Evolutionary conservation across 176 grass and related monocot species (phyloP).

Genomic region (Rhynchospora tenuis): DNA sequence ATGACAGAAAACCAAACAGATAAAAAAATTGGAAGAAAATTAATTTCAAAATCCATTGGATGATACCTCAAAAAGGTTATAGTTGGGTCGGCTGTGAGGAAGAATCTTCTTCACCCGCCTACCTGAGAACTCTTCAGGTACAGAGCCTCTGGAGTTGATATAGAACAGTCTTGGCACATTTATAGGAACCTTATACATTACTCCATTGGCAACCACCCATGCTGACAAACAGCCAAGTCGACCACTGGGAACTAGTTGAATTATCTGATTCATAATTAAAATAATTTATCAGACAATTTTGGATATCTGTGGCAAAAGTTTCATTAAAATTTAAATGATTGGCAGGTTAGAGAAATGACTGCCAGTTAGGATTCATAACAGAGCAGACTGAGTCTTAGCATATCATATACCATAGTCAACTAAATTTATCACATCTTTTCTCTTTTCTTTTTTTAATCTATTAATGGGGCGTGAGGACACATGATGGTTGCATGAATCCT

Average conservation of each 20-base stretch:
- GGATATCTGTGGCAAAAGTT: background rate
- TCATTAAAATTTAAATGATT: background rate
- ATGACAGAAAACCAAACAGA: background rate
- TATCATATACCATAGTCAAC: background rate
- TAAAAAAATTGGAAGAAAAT: background rate
- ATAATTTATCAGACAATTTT: background rate
- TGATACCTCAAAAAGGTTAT: slow-evolving; percentile 91
- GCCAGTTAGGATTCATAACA: background rate
- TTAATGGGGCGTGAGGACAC: background rate
- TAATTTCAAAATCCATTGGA: background rate
- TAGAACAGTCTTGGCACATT: slow-evolving; percentile 75
- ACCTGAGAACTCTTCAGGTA: slow-evolving; percentile 84
- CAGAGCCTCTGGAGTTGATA: slow-evolving; percentile 73
- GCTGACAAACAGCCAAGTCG: slow-evolving; percentile 64
- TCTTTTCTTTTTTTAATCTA: background rate
- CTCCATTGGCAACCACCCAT: slow-evolving; percentile 82
- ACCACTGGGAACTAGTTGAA: slow-evolving; percentile 69
- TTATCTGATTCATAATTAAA: slow-evolving; percentile 54
- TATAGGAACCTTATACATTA: slow-evolving; percentile 88
- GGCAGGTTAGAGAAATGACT: background rate
- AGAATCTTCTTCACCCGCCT: slow-evolving; percentile 91
- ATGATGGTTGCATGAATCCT: background rate
- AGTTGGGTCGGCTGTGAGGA: slow-evolving; percentile 79
- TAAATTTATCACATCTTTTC: background rate
- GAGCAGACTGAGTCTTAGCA: too few species aligned